Evolutionary conservation across 176 grass and related monocot genomes (phyloP).

Genomic region (Chloris gayana): DNA sequence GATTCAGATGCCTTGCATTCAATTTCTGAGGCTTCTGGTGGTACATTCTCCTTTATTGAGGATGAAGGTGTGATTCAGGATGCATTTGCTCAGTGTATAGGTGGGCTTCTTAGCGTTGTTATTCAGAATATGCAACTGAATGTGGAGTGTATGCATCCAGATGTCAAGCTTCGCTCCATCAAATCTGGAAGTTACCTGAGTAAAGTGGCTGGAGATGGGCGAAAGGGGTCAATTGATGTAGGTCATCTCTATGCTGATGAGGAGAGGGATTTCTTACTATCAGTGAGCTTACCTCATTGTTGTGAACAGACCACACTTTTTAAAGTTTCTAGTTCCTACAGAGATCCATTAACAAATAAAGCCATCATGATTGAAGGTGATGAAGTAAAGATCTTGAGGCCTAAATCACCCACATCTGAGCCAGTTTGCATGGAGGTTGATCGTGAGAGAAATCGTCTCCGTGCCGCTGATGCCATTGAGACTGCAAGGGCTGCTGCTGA

Average conservation of each 20-base stretch:
- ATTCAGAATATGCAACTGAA: slow-evolving; percentile 73
- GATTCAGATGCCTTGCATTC: slow-evolving; percentile 83
- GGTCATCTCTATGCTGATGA: slow-evolving; percentile 95
- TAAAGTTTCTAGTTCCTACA: slow-evolving; percentile 66
- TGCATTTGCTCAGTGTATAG: slow-evolving; percentile 99
- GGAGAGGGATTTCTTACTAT: slow-evolving; percentile 88
- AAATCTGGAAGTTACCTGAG: slow-evolving; percentile 94
- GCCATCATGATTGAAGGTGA: slow-evolving; percentile 50
- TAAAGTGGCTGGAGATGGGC: slow-evolving; percentile 66
- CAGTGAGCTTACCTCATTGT: slow-evolving; percentile 57
- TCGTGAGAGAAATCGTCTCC: slow-evolving; percentile 82
- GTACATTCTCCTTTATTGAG: slow-evolving; percentile 98
- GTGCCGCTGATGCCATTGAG: slow-evolving; percentile 70
- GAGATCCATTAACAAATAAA: slow-evolving; percentile 71
- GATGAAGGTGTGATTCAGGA: slow-evolving; percentile 91
- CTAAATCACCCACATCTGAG: slow-evolving; percentile 38
- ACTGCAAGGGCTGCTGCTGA: slow-evolving; percentile 79
- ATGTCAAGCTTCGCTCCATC: slow-evolving; percentile 63
- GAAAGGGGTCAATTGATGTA: slow-evolving; percentile 68
- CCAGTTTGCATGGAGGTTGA: slow-evolving; percentile 81
- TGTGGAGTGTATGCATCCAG: slow-evolving; percentile 65
- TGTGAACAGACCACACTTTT: slow-evolving; percentile 58
- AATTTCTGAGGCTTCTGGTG: slow-evolving; percentile 84
- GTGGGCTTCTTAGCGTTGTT: slow-evolving; percentile 91
- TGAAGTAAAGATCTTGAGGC: slow-evolving; percentile 62